Evolutionary conservation across 495 filamentous ascomycete genomes (phyloP), one percentile per base, ranked within the genome.

Genomic region (Amphirosellinia nigrospora): DNA sequence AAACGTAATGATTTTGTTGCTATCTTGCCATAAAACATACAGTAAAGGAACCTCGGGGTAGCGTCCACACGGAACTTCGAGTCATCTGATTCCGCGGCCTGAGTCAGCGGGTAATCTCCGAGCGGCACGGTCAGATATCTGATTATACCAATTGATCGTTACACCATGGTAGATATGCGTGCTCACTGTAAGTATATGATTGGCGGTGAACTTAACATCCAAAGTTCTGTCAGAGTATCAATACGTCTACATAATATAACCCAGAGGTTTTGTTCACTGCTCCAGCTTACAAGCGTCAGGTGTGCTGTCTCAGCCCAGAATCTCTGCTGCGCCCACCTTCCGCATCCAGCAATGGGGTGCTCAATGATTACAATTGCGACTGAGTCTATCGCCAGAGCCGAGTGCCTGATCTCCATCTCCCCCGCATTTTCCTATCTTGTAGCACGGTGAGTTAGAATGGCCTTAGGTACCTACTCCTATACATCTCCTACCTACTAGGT

Each of bases 301-400:
- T 4, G 9, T 32, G 30, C n/a, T 10, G 30, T n/a, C 7, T 39
- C 15, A 21, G 32, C 34, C 36, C 34, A 32, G 34, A 26, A 36
- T 21, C 58, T 61, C 36, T 36, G 58, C 58, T 61, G 36, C 61
- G 8, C 43, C 43, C 46, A 65, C 63, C 62, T 65, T 65, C 62
- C 62, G 19, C 28, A 65, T 65, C 38, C 46, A 53, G 62, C 30
- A 52, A 50, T 46, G 19, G n/a, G 52, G 53, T 11, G 3, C 19
- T 52, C 30, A n/a, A 45, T 21, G 6, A 8, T 45, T 5, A 16
- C 7, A 45, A 64, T 48, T 15, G 41, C 60, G 26, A 45, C 45
- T 19, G 41, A 63, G 41, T 63, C 36, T 23, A 39, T 61, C 58
- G 4, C 36, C 15, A 10, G n/a, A 3, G 8, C 36, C 10, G 19